These are phyloP conservation scores for Perkinsus olseni DNA, from an alignment of 169 alveolate genomes.

Conservation along the genomic window DNA sequence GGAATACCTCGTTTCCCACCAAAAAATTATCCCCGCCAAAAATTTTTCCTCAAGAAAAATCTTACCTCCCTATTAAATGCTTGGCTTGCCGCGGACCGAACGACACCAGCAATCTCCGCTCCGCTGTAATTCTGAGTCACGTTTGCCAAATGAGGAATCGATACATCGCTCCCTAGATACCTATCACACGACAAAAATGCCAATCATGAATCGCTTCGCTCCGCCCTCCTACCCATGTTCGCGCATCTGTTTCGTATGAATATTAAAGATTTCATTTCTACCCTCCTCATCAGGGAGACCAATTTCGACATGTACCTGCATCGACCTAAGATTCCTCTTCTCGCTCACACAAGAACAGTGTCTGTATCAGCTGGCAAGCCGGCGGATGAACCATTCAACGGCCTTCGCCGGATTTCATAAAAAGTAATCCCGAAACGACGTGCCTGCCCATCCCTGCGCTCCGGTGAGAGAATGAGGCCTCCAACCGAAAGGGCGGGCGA, in stretches of 20 bases:
- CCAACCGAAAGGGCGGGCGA: too few species aligned
- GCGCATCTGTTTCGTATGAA: constrained; percentile 91
- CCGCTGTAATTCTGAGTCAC: constrained; percentile 97
- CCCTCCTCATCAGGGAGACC: constrained; percentile 97
- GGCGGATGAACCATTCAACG: too few species aligned
- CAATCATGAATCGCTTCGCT: constrained; percentile 22
- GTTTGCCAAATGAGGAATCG: constrained; percentile 77
- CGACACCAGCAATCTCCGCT: constrained; percentile 93
- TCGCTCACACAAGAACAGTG: too few species aligned
- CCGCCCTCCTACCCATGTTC: constrained; percentile 47
- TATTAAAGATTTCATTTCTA: constrained; percentile 88
- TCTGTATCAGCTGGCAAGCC: too few species aligned
- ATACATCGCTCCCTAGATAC: constrained; percentile 60
- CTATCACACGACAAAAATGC: not conserved
- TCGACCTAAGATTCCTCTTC: not conserved
- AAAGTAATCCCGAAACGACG: too few species aligned
- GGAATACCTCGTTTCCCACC: too few species aligned
- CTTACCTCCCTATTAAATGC: constrained; percentile 82
- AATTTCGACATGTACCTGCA: constrained; percentile 81
- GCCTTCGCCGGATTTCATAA: too few species aligned
- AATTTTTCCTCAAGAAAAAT: too few species aligned
- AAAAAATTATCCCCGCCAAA: too few species aligned
- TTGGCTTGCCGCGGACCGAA: constrained; percentile 84
- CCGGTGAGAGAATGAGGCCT: too few species aligned
- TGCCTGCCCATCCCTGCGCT: too few species aligned